These are phyloP conservation scores for Grosmannia huntii DNA, from an alignment of 2,329 filamentous ascomycete species.

Conservation along the genomic window DNA sequence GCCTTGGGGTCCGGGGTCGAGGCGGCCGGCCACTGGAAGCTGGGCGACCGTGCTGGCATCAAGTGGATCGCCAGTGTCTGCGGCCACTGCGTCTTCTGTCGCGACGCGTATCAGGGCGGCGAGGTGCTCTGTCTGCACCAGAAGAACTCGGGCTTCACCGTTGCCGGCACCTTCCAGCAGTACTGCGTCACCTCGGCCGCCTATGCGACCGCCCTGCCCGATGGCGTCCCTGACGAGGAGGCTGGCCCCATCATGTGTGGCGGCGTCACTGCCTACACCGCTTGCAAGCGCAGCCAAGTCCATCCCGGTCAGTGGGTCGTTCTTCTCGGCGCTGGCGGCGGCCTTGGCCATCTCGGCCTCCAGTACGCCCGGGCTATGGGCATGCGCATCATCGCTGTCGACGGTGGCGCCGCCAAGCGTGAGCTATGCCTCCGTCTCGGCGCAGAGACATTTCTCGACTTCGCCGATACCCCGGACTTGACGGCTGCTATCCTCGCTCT, in stretches of 20 bases:
- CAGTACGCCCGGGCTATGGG: conserved; percentile 12
- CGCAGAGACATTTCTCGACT: conserved; percentile 36
- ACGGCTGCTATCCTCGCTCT: conserved; percentile 46
- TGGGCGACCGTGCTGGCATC: conserved; percentile 9
- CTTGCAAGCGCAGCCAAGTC: conserved; percentile 6
- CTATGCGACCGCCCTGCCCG: conserved; percentile 21
- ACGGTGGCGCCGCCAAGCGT: conserved; percentile 8
- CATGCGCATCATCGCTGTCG: conserved; percentile 9
- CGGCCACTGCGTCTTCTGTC: conserved; percentile 5
- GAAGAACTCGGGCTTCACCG: conserved; percentile 8
- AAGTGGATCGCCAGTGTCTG: conserved; percentile 6
- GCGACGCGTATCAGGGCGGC: conserved; percentile 4
- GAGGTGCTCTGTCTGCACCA: conserved; percentile 6
- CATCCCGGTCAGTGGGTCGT: conserved; percentile 10
- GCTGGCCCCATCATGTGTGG: conserved; percentile 15
- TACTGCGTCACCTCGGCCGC: conserved; percentile 24
- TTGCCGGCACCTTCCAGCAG: conserved; percentile 12
- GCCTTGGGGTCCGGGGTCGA: conserved; percentile 4
- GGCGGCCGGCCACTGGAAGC: conserved; percentile 1
- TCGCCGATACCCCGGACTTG: conserved; percentile 58
- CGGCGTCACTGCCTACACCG: conserved; percentile 10
- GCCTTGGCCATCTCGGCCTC: conserved; percentile 11
- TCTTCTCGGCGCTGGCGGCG: conserved; percentile 21
- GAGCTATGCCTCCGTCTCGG: conserved; percentile 7
- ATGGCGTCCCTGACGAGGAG: conserved; percentile 11